A percentile compares a stretch with the other conserved stretches of the same genome.
Evolutionary conservation across 1,284 basidiomycete species (phyloP).

Genomic region (Irpex sp.): DNA sequence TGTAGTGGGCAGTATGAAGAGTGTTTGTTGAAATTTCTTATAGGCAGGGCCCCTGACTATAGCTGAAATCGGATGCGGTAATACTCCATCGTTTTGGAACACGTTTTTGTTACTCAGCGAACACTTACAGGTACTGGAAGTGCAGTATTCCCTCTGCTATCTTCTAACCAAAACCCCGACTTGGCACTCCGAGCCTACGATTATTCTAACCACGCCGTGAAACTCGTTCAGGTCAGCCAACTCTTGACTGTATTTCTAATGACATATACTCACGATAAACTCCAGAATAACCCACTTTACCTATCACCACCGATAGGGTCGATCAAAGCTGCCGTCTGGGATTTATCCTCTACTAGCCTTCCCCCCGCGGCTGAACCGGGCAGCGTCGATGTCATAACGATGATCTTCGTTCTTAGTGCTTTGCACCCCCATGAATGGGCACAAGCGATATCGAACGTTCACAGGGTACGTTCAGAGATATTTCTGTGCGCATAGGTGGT

Average conservation of each 20-base stretch:
- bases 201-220: conserved; percentile 91
- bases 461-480: conserved; percentile 57
- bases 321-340: conserved; percentile 91
- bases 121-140: conserved; percentile 85
- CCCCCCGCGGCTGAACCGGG: conserved; percentile 74
- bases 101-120: not conserved
- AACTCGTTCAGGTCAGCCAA: conserved; percentile 82
- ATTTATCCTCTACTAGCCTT: conserved; percentile 77
- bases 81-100: not conserved
- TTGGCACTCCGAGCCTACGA: conserved; percentile 88
- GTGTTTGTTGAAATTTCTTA: conserved; percentile 15
- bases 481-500: not conserved
- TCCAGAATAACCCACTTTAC: conserved; percentile 79
- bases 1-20: conserved; percentile 18
- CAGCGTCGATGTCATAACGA: conserved; percentile 89
- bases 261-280: not conserved
- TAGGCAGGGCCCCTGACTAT: conserved; percentile 84
- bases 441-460: conserved; percentile 87
- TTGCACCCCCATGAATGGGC: conserved; percentile 95
- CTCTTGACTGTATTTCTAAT: not conserved
- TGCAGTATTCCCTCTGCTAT: conserved; percentile 91
- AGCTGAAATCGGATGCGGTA: conserved; percentile 90
- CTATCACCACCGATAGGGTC: conserved; percentile 70
- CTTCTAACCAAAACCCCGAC: conserved; percentile 85
- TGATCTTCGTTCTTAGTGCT: conserved; percentile 96